These are phyloP conservation scores for Colletotrichum tofieldiae DNA, from an alignment of 2,329 filamentous ascomycete genomes.

Conservation along the genomic window DNA sequence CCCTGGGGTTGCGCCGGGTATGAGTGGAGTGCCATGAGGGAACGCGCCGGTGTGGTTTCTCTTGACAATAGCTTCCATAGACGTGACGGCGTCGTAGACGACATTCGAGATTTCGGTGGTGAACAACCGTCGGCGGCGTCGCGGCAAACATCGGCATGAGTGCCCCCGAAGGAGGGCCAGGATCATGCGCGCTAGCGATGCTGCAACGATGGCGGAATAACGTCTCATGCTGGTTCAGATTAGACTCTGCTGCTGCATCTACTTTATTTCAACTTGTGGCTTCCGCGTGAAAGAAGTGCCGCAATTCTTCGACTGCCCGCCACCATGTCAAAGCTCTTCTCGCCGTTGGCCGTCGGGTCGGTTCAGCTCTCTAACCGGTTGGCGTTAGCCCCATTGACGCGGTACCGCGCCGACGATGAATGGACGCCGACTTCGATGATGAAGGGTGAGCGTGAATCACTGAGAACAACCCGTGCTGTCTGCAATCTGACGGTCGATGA, in stretches of 20 bases:
- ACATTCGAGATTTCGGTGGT: not conserved
- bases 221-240: not conserved
- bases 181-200: constrained; percentile 4
- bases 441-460: constrained; percentile 37
- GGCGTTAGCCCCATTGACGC: constrained; percentile 45
- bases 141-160: not conserved
- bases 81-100: not conserved
- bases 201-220: not conserved
- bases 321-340: constrained; percentile 43
- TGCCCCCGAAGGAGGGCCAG: not conserved
- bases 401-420: constrained; percentile 46
- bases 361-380: constrained; percentile 44
- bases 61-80: not conserved
- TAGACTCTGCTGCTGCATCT: not conserved
- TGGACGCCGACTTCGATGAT: constrained; percentile 41
- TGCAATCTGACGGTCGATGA: not conserved
- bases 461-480: not conserved
- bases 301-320: no score
- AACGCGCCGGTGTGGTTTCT: not conserved
- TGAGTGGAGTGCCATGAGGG: not conserved
- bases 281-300: not conserved
- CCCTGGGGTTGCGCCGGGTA: not conserved
- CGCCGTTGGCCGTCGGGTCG: constrained; percentile 42
- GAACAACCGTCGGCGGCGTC: not conserved
- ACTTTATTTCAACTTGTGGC: not conserved